Percentiles rank a stretch among this genome's conserved stretches.
These are phyloP conservation scores for Pyrenopolyporus hunteri DNA, from an alignment of 495 filamentous ascomycete species.

Conservation along the genomic window DNA sequence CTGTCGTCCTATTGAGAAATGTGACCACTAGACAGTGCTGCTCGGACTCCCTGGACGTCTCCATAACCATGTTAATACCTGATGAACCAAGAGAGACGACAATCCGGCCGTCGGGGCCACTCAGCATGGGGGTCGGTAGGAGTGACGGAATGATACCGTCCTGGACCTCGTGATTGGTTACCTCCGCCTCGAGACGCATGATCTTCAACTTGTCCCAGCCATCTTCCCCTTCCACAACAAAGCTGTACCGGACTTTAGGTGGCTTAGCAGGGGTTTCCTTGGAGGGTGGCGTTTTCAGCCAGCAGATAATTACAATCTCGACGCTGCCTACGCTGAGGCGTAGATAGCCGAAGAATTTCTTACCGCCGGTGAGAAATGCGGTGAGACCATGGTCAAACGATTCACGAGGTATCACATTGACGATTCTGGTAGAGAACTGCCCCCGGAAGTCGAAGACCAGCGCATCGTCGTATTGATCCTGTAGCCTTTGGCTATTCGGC, in stretches of 20 bases:
- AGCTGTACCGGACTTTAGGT: not conserved
- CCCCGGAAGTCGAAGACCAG: conserved; percentile 4
- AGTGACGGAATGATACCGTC: conserved; percentile 7
- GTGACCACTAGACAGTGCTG: conserved; percentile 3
- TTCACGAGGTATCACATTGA: conserved; percentile 8
- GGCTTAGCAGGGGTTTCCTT: not conserved
- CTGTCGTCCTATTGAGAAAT: not conserved
- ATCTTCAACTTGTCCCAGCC: conserved; percentile 13
- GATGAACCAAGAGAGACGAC: conserved; percentile 1
- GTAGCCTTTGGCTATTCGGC: not conserved
- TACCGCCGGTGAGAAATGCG: conserved; percentile 9
- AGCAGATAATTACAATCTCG: conserved; percentile 7
- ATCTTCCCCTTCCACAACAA: conserved; percentile 2
- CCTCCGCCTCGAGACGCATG: conserved; percentile 1
- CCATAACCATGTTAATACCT: conserved; percentile 1
- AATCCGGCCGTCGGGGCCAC: not conserved
- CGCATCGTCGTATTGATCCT: conserved; percentile 4
- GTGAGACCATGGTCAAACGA: conserved; percentile 9
- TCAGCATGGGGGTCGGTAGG: conserved; percentile 2
- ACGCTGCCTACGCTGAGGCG: not conserved
- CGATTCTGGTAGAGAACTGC: not conserved
- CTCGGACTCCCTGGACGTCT: conserved; percentile 1
- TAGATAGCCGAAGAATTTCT: conserved; percentile 13
- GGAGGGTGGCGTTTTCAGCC: not conserved
- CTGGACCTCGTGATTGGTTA: conserved; percentile 7